Base-by-base conservation (phyloP, 257 asterid species). In the Salvia rosmarinus region DNA sequence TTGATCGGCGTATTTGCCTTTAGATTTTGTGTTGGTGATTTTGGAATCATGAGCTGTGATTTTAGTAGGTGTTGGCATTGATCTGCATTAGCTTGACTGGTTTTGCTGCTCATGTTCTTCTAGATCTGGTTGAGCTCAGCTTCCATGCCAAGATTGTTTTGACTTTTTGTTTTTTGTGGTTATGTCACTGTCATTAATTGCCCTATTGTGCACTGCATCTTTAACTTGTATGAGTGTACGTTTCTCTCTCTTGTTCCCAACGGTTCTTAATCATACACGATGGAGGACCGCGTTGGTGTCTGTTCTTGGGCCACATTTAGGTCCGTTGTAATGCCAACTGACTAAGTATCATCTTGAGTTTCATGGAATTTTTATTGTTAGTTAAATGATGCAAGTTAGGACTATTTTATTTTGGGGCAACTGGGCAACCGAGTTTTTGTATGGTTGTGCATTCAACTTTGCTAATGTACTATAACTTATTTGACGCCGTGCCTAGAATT, bases 151-250 rank as follows among this genome's bases (percentile, higher is more conserved):
- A 17, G 54, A 28, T 69, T 74, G 66, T 37, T 75, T 71, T 70
- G 57, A 64, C 73, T 68, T 62, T 75, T 68, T 83, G 85, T 65
- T 74, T 77, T 32, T 73, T 70, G 65, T 81, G 77, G 61, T 47
- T 30, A 64, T 70, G 74, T 67, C 75, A 19, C 55, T 67, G 72
- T 86, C 81, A 44, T 70, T 61, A 72, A 62, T 72, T 75, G 50
- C 62, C 60, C 58, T 71, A 60, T 76, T 82, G 74, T 77, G 37
- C 62, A 71, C 60, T 42, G 7, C 55, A 39, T 69, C 39, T 67
- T 68, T 71, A 67, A 60, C 20, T 73, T 56, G 74, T 72, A 63
- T 61, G 65, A 19, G 64, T 65, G 73, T 81, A 44, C 23, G 37
- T 73, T 72, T 72, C 32, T 19, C 64, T 40, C 61, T 67, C 74